Evolutionary conservation across 345 rosid species (phyloP).

Genomic region (Garcia nutans): DNA sequence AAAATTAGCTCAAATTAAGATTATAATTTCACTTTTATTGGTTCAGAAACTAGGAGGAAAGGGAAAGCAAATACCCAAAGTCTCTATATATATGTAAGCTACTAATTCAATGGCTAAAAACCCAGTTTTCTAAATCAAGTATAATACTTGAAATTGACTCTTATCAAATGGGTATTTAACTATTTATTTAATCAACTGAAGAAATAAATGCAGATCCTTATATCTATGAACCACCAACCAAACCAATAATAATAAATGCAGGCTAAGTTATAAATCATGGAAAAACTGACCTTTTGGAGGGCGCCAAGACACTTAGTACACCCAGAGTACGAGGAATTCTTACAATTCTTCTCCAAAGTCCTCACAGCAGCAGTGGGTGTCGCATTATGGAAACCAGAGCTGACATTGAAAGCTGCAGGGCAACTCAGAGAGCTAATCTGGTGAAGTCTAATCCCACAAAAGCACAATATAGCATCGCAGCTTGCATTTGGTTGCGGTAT

Average conservation of each 20-base stretch:
- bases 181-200: background rate
- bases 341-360: slow-evolving; percentile 85
- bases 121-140: background rate
- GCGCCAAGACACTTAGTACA: slow-evolving; percentile 95
- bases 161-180: background rate
- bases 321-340: slow-evolving; percentile 84
- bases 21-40: background rate
- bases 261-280: background rate
- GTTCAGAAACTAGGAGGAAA: background rate
- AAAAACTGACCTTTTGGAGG: slow-evolving; percentile 71
- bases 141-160: background rate
- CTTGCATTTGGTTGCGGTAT: slow-evolving; percentile 81
- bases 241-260: slow-evolving; percentile 29
- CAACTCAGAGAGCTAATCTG: slow-evolving; percentile 93
- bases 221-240: background rate
- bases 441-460: slow-evolving; percentile 93
- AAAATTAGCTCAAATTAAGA: background rate
- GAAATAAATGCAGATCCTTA: too few species aligned
- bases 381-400: slow-evolving; percentile 61
- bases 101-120: background rate
- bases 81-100: background rate
- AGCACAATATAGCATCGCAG: slow-evolving; percentile 85
- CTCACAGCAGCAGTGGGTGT: slow-evolving; percentile 86
- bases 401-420: slow-evolving; percentile 87
- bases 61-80: background rate